Percentiles rank a stretch among this genome's conserved stretches.
phyloP scores from a whole-genome alignment of 78 protist species.

The Tieghemostelium lacteum region DNA sequence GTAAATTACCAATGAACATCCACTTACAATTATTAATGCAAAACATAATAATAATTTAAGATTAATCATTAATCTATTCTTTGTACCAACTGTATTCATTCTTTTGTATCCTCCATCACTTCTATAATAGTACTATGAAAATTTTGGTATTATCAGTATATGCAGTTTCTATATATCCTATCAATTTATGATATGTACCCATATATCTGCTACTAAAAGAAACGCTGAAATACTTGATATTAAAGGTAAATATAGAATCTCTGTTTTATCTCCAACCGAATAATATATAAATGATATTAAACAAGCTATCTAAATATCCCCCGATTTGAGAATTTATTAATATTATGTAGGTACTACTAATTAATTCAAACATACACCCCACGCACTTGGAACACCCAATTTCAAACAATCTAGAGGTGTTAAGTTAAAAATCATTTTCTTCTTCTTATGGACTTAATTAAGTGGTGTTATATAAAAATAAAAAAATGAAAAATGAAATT shows the following conservation, averaged over 20 bases:
- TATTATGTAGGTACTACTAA: background rate
- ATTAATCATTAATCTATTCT: background rate
- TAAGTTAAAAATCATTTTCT: background rate
- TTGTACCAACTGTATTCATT: background rate
- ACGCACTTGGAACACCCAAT: slow-evolving; percentile 12
- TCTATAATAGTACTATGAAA: slow-evolving; percentile 29
- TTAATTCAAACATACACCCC: slow-evolving; percentile 27
- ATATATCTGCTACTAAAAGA: slow-evolving; percentile 18
- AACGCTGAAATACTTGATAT: slow-evolving; percentile 9
- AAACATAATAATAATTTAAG: slow-evolving; percentile 13
- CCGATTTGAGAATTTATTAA: background rate
- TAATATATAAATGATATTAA: slow-evolving; percentile 29
- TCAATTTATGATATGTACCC: background rate
- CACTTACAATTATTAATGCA: slow-evolving; percentile 1
- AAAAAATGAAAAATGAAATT: too few relatives aligned
- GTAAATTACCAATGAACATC: slow-evolving; percentile 7
- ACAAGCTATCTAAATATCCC: slow-evolving; percentile 7
- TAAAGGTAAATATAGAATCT: background rate
- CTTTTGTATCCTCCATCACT: slow-evolving; percentile 9
- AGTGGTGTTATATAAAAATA: too few relatives aligned
- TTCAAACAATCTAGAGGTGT: slow-evolving; percentile 2
- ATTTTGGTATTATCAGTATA: background rate
- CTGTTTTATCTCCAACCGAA: background rate
- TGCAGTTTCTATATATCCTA: background rate
- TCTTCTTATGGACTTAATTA: too few relatives aligned